Base-by-base conservation (phyloP, 176 grass and related monocot species). In the Musa itinerans region DNA sequence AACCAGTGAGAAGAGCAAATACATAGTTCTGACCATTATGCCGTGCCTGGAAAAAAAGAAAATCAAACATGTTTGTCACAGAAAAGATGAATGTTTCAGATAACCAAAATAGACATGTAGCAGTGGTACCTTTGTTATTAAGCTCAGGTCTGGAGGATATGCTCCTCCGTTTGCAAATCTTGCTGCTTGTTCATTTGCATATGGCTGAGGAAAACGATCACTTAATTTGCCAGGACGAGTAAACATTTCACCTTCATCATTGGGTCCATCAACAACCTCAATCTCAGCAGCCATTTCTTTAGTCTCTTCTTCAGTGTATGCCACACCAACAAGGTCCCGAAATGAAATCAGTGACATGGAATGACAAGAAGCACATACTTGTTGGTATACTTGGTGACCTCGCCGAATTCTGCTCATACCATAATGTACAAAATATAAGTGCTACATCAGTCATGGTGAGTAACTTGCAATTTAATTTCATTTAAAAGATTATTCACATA, bases 241-340 rank as follows among this genome's bases (percentile, higher is more conserved):
- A 74, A 92, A 92, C 87, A 92, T 92, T 74, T 99, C 95, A 57
- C 91, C 95, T 80, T 99, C 95, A 68, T 99, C 91, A 73, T 99
- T 99, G 66, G 95, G 95, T 66, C 90, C 95, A 74, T 99, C 95
- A 70, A 79, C 74, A 24, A 99, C 95, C 87, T 99, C 95, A 83
- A 99, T 99, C 81, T 99, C 95, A 74, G 91, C 88, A 85, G 95
- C 95, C 95, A 99, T 94, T 73, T 88, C 90, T 70, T 99, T 99
- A 62, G 86, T 89, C 79, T 99, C 95, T 59, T 99, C 95, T 76
- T 99, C 95, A 64, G 91, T 99, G 78, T 99, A 99, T 20, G 95
- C 90, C 75, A 99, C 95, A 9, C 95, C 90, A 10, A 99, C 95
- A 75, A 99, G 80, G 82, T 99, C 95, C 53, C 95, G 86, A 80